Evolutionary conservation across 768 basidiomycete species (phyloP).

Genomic region (Mycena maculata): DNA sequence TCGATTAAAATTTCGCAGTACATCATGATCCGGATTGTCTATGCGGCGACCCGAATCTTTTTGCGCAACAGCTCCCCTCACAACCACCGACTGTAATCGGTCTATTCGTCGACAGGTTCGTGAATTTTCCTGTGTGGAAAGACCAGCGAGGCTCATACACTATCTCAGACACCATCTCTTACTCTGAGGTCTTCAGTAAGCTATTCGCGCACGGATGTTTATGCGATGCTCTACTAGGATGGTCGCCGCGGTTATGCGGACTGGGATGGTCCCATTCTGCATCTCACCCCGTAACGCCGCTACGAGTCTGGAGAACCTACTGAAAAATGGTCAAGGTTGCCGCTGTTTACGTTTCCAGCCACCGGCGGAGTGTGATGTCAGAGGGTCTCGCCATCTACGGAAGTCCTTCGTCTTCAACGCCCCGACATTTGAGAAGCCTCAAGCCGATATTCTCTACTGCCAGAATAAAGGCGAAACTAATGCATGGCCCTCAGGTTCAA

Average conservation of each 20-base stretch:
- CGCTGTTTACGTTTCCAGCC: conserved; percentile 14
- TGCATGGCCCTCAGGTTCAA: not conserved
- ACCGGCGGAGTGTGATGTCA: not conserved
- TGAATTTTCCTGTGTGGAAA: no score
- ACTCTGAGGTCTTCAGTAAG: not conserved
- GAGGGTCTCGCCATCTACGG: not conserved
- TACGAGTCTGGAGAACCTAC: conserved; percentile 43
- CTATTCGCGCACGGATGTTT: not conserved
- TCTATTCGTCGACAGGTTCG: not conserved
- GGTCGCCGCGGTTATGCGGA: conserved; percentile 32
- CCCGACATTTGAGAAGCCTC: not conserved
- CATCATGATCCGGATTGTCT: conserved; percentile 1
- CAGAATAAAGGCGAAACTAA: not conserved
- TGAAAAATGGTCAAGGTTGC: conserved; percentile 28
- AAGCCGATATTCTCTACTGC: not conserved
- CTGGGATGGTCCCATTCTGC: conserved; percentile 43
- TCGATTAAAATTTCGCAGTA: conserved; percentile 6
- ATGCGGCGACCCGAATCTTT: not conserved
- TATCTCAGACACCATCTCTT: conserved; percentile 4
- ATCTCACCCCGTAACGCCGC: conserved; percentile 51
- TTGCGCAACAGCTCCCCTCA: not conserved
- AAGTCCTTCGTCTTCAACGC: not conserved
- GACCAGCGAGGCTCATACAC: no score
- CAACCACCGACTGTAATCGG: not conserved
- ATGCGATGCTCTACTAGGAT: conserved; percentile 3